Evolutionary conservation across 2,329 filamentous ascomycete genomes (phyloP), one percentile per base, ranked within the genome.

Genomic region (Metarhizium anisopliae): DNA sequence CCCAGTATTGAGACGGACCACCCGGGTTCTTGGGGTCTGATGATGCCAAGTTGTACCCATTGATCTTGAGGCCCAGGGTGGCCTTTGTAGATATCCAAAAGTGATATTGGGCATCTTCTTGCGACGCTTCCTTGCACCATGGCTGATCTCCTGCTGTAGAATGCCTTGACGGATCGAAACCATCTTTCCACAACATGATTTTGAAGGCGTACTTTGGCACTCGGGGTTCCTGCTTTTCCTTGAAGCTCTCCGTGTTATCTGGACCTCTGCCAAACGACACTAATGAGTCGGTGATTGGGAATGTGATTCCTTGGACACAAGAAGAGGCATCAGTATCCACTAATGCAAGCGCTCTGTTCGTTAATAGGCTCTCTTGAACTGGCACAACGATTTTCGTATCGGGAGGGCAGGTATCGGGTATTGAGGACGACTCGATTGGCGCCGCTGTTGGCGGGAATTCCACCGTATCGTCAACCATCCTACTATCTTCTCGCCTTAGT

Each of bases 181-280:
- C 82, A 0, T 84, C 79, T 55, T 82, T 84, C 79, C 87, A 90
- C 35, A 94, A 82, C 38, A 90, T 77, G 42, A 96, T 75, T 63
- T 89, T 86, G 62, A 96, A 83, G 0, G 89, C 90, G 59, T 86
- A 85, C 66, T 93, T 93, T 1, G 92, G 90, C 40, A 97, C 83
- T 16, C 85, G 85, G 2, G 77, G 79, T 61, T 96, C 90, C 29
- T 74, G 72, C 35, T 70, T 73, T 51, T 85, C 75, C 1, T 79
- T 70, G 63, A 91, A 89, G 2, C 85, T 75, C 35, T 85, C 71
- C 0, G 87, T 93, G 63, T 90, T 92, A 20, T 79, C 75, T 1
- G 72, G 74, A 0, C 82, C 81, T 30, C 93, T 84, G 35, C 93
- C 93, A 84, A 90, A 97, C 0, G 85, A 87, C 0, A 86, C 83